Percentiles rank a stretch among this genome's conserved stretches.
These are phyloP conservation scores for Toxoplasma gondii DNA, from an alignment of 169 alveolate genomes.

Conservation along the genomic window DNA sequence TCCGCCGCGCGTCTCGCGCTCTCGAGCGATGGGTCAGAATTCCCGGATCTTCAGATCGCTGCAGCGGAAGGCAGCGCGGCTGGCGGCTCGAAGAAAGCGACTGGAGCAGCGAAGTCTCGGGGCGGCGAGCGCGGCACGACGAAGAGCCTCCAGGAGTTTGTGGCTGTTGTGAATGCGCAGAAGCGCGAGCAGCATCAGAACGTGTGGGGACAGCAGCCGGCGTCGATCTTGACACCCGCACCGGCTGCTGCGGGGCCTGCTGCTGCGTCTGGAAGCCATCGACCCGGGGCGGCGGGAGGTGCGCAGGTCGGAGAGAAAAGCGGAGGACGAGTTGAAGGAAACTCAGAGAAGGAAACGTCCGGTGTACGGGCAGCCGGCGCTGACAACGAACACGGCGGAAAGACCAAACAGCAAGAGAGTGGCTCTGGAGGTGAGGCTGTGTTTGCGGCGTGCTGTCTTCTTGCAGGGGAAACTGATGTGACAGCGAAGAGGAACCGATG, in stretches of 20 bases:
- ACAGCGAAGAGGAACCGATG: neutral
- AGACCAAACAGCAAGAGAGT: neutral
- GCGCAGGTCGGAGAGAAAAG: too few relatives aligned
- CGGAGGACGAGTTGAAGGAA: too few relatives aligned
- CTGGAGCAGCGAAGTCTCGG: neutral
- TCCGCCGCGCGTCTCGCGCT: neutral
- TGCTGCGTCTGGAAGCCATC: neutral
- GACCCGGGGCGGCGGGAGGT: too few relatives aligned
- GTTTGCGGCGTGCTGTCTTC: too few relatives aligned
- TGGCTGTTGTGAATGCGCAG: constrained; percentile 33
- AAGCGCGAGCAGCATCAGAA: neutral
- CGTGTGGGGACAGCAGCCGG: neutral
- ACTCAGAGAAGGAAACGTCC: too few relatives aligned
- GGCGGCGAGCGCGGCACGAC: constrained; percentile 35
- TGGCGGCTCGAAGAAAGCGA: neutral
- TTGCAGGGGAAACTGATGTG: neutral
- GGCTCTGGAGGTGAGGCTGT: neutral
- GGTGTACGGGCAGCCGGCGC: neutral
- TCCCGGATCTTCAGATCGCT: constrained; percentile 27
- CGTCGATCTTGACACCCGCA: neutral
- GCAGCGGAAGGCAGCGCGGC: neutral
- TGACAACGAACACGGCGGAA: neutral
- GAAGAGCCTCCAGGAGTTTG: constrained; percentile 32
- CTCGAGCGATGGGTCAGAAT: neutral
- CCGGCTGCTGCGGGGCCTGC: neutral